Percentiles rank a stretch among this genome's conserved stretches.
Evolutionary conservation across 129 eudicot species (phyloP).

Genomic region (Solidago caesia): DNA sequence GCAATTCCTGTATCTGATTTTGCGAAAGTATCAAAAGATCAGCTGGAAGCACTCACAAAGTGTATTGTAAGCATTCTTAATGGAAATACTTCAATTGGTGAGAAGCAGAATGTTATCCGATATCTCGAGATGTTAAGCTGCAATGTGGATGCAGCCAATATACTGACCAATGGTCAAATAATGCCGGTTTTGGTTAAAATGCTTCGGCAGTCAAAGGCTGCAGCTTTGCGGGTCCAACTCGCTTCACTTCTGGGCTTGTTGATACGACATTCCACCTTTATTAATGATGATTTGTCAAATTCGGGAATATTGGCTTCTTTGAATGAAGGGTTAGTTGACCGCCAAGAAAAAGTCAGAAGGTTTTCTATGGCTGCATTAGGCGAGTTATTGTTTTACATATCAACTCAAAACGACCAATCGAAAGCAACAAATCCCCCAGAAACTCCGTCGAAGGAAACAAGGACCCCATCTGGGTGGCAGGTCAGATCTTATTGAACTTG

Average conservation of each 20-base stretch:
- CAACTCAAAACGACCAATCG: slow-evolving; percentile 76
- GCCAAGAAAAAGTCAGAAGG: slow-evolving; percentile 95
- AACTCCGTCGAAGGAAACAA: slow-evolving; percentile 72
- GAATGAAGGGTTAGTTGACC: slow-evolving; percentile 85
- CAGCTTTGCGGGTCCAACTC: slow-evolving; percentile 78
- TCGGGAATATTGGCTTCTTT: slow-evolving; percentile 79
- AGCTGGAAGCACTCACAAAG: slow-evolving; percentile 51
- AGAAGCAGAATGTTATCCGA: slow-evolving; percentile 80
- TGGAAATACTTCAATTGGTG: slow-evolving; percentile 63
- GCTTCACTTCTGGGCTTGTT: slow-evolving; percentile 84
- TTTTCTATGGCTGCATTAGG: slow-evolving; percentile 98
- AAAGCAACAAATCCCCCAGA: slow-evolving; percentile 57
- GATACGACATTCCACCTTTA: slow-evolving; percentile 84
- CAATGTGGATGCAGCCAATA: slow-evolving; percentile 87
- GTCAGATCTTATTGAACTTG: slow-evolving; percentile 38
- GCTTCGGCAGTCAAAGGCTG: slow-evolving; percentile 85
- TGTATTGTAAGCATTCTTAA: slow-evolving; percentile 54
- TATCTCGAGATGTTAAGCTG: slow-evolving; percentile 88
- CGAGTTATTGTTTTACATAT: slow-evolving; percentile 87
- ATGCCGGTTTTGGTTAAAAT: slow-evolving; percentile 84
- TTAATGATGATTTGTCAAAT: slow-evolving; percentile 76
- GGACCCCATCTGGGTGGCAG: slow-evolving; percentile 90
- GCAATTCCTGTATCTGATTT: slow-evolving; percentile 63
- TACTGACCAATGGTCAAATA: slow-evolving; percentile 85
- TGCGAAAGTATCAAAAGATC: slow-evolving; percentile 66